phyloP scores from a whole-genome alignment of 495 filamentous ascomycete genomes.

The Xylaria curta region DNA sequence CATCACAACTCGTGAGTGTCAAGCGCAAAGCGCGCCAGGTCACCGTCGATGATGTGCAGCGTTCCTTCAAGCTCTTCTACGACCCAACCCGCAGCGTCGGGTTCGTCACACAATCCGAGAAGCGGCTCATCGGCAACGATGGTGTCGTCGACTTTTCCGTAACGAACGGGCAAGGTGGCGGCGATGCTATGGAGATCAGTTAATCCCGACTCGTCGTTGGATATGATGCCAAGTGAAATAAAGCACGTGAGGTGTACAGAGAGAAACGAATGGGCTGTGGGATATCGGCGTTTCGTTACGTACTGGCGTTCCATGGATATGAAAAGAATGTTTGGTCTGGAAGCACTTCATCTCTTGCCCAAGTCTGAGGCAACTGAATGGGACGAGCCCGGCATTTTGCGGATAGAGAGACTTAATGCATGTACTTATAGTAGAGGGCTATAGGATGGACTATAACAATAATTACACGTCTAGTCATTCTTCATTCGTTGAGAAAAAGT shows the following conservation, averaged over 20 bases:
- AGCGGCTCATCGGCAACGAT: constrained; percentile 87
- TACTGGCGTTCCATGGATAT: constrained; percentile 37
- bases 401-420: constrained; percentile 20
- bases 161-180: constrained; percentile 61
- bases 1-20: constrained; percentile 76
- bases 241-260: not conserved
- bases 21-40: constrained; percentile 85
- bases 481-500: not conserved
- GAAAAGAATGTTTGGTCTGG: constrained; percentile 32
- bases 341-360: constrained; percentile 4
- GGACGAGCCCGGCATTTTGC: constrained; percentile 12
- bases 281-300: constrained; percentile 19
- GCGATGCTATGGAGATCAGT: constrained; percentile 82
- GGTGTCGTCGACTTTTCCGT: constrained; percentile 74
- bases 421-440: constrained; percentile 28
- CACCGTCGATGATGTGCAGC: constrained; percentile 84
- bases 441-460: constrained; percentile 8
- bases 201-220: constrained; percentile 28
- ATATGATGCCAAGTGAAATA: not conserved
- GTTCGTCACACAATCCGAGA: constrained; percentile 89
- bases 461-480: constrained; percentile 2
- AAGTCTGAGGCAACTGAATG: constrained; percentile 1
- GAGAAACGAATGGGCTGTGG: not conserved
- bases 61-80: constrained; percentile 92
- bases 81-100: constrained; percentile 86